phyloP scores from a whole-genome alignment of 192 early-diverging fungal species.

The Podila epicladia region DNA sequence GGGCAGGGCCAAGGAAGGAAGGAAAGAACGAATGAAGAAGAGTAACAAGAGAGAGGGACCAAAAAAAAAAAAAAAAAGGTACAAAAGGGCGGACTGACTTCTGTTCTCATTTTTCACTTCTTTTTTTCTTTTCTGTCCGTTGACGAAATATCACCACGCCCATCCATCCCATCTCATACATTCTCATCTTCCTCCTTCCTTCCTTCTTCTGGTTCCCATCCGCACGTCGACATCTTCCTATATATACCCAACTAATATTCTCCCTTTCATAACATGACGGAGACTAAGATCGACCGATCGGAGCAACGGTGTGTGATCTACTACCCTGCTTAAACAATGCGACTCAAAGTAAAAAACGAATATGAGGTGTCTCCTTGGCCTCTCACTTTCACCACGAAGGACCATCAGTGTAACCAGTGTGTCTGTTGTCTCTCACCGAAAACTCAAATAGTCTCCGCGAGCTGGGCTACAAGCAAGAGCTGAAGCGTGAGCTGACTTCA shows the following conservation, averaged over 20 bases:
- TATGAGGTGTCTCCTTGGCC: background rate
- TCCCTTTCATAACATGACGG: background rate
- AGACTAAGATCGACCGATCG: constrained; percentile 33
- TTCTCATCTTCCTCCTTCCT: background rate
- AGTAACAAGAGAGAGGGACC: too few relatives aligned
- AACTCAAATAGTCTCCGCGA: constrained; percentile 51
- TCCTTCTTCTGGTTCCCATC: background rate
- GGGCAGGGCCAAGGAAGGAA: background rate
- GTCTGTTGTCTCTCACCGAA: background rate
- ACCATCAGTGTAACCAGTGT: background rate
- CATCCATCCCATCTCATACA: too few relatives aligned
- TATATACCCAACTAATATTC: background rate
- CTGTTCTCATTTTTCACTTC: background rate
- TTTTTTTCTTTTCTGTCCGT: background rate
- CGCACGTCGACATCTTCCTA: background rate
- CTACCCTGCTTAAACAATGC: background rate
- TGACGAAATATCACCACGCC: background rate
- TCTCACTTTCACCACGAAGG: background rate
- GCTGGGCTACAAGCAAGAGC: constrained; percentile 61
- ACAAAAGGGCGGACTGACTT: background rate
- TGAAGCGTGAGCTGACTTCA: constrained; percentile 55
- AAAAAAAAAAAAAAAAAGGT: background rate
- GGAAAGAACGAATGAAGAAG: too few relatives aligned
- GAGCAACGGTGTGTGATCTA: constrained; percentile 26
- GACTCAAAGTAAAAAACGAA: background rate